A percentile compares a stretch with the other conserved stretches of the same genome.
Conservation (phyloP, 805 yeast species). For the Zygotorulaspora sp. region DNA sequence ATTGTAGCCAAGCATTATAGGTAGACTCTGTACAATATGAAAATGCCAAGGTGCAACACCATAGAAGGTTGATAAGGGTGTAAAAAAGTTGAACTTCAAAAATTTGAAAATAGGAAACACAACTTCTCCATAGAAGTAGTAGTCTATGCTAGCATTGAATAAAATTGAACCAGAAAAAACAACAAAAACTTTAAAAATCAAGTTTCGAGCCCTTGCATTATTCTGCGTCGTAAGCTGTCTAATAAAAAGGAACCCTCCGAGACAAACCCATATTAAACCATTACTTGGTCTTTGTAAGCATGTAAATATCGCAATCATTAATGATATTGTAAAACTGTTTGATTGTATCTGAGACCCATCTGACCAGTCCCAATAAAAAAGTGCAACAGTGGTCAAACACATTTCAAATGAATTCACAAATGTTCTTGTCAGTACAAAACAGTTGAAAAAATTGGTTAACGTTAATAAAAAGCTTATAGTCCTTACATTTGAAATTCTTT, state of each 20-base stretch:
- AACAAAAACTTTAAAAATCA: slow-evolving; percentile 20
- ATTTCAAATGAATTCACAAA: slow-evolving; percentile 83
- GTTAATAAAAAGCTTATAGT: slow-evolving; percentile 25
- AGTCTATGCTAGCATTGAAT: slow-evolving; percentile 49
- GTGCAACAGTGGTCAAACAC: slow-evolving; percentile 59
- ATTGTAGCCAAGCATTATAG: slow-evolving; percentile 63
- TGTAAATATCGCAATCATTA: slow-evolving; percentile 53
- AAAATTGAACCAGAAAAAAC: slow-evolving; percentile 29
- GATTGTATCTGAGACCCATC: slow-evolving; percentile 18
- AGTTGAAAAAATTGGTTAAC: slow-evolving; percentile 53
- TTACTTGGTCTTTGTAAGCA: slow-evolving; percentile 84
- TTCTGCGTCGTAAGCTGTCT: slow-evolving; percentile 12
- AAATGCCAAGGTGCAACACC: slow-evolving; percentile 84
- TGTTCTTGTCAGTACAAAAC: slow-evolving; percentile 75
- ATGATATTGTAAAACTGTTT: slow-evolving; percentile 33
- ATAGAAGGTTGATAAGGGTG: slow-evolving; percentile 72
- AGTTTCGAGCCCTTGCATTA: slow-evolving; percentile 15
- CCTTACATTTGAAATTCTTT: slow-evolving; percentile 11
- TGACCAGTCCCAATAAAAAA: slow-evolving; percentile 70
- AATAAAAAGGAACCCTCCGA: slow-evolving; percentile 43
- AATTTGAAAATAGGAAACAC: slow-evolving; percentile 67
- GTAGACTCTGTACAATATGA: slow-evolving; percentile 77
- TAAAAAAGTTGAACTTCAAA: slow-evolving; percentile 69
- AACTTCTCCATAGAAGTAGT: slow-evolving; percentile 49
- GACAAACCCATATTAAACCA: slow-evolving; percentile 64